Conservation (phyloP, 495 filamentous ascomycete species). For the Aspergillus sclerotiicarbonarius region DNA sequence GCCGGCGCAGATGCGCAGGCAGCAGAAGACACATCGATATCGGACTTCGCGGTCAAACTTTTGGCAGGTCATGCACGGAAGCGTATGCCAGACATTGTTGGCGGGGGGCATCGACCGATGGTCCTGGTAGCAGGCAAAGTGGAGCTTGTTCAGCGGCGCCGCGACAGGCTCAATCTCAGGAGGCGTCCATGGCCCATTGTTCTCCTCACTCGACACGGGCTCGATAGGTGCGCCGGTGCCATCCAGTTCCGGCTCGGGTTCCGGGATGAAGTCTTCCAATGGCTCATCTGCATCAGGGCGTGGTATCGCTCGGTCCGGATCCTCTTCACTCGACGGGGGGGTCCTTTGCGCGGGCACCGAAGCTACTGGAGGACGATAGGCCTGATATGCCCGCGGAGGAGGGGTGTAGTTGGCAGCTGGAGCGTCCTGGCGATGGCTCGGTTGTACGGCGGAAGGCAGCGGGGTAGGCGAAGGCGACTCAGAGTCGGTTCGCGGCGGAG, state of each 20-base stretch:
- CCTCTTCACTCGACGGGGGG: conserved; percentile 20
- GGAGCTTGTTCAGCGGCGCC: conserved; percentile 40
- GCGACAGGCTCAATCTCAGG: conserved; percentile 35
- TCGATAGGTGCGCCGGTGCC: conserved; percentile 25
- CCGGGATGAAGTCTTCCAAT: conserved; percentile 41
- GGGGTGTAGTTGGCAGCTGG: neutral
- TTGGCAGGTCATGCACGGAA: conserved; percentile 52
- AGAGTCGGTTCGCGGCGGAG: conserved; percentile 12
- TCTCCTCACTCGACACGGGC: conserved; percentile 27
- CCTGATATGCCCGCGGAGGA: neutral
- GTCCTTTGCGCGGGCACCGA: conserved; percentile 14
- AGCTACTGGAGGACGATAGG: conserved; percentile 5
- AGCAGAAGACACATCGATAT: conserved; percentile 50
- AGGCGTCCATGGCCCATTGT: conserved; percentile 28
- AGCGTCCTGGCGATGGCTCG: conserved; percentile 6
- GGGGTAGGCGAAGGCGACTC: neutral
- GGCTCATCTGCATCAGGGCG: conserved; percentile 21
- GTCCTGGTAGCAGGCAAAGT: conserved; percentile 46
- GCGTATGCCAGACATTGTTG: conserved; percentile 44
- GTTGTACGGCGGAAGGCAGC: conserved; percentile 5
- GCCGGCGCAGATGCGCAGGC: conserved; percentile 42
- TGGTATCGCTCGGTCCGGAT: conserved; percentile 12
- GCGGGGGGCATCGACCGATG: conserved; percentile 43
- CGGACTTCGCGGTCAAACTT: conserved; percentile 43
- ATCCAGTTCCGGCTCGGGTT: conserved; percentile 31